A percentile compares a stretch with the other conserved stretches of the same genome.
Conservation (phyloP, 2,329 filamentous ascomycete genomes). For the Thelonectria olida region DNA sequence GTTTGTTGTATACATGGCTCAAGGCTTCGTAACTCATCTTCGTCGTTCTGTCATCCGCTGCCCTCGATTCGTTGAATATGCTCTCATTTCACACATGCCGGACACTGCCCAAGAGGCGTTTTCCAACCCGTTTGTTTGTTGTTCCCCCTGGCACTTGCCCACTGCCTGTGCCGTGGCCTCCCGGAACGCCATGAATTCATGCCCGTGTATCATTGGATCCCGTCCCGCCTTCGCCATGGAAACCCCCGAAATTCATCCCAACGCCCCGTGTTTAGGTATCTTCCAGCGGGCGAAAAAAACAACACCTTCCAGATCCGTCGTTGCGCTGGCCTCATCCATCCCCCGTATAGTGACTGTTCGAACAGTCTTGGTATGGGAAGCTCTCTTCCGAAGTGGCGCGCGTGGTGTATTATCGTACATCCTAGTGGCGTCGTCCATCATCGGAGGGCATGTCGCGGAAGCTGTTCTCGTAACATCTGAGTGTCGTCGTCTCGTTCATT, state of each 20-base stretch:
- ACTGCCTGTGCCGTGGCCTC: slow-evolving; percentile 39
- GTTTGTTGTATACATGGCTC: background rate
- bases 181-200: slow-evolving; percentile 41
- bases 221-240: slow-evolving; percentile 26
- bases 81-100: slow-evolving; percentile 6
- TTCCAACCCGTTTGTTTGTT: background rate
- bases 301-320: background rate
- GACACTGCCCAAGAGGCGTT: background rate
- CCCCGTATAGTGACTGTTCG: slow-evolving; percentile 4
- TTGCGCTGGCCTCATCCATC: slow-evolving; percentile 15
- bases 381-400: slow-evolving; percentile 30
- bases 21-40: slow-evolving; percentile 16
- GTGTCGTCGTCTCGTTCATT: slow-evolving; percentile 49
- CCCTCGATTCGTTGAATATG: background rate
- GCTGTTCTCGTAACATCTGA: slow-evolving; percentile 23
- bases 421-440: slow-evolving; percentile 22
- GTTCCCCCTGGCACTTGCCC: slow-evolving; percentile 37
- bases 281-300: slow-evolving; percentile 2
- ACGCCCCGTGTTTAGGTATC: slow-evolving; percentile 38
- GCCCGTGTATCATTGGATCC: slow-evolving; percentile 28
- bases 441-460: slow-evolving; percentile 23
- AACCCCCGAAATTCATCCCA: slow-evolving; percentile 34
- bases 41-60: background rate
- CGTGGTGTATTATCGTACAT: slow-evolving; percentile 20
- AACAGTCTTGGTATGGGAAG: slow-evolving; percentile 25